phyloP scores from a whole-genome alignment of 495 filamentous ascomycete genomes.

The Neurospora pannonica region DNA sequence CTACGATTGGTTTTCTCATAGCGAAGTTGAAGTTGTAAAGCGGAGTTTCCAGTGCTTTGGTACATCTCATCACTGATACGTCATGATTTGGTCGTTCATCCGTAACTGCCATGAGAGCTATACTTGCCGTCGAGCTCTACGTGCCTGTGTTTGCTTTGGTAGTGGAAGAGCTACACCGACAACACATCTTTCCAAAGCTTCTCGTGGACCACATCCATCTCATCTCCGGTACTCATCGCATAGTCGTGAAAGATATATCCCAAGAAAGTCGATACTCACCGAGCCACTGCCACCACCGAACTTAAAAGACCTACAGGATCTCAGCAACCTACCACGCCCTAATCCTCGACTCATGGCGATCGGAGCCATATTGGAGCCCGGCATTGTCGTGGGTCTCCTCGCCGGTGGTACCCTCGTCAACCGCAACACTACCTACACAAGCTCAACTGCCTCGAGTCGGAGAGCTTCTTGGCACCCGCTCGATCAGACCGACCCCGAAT shows the following conservation, averaged over 20 bases:
- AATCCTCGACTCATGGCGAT: conserved; percentile 15
- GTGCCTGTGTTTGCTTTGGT: neutral
- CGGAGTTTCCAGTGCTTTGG: neutral
- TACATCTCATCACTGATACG: neutral
- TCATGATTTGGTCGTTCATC: neutral
- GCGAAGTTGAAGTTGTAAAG: no score
- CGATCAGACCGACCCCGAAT: conserved; percentile 11
- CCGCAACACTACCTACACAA: conserved; percentile 14
- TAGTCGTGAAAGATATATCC: neutral
- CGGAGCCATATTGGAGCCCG: conserved; percentile 25
- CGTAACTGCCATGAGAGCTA: neutral
- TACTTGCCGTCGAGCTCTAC: neutral
- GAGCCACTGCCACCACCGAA: neutral
- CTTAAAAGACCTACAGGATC: neutral
- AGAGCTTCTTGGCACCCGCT: neutral
- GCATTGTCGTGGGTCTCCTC: conserved; percentile 23
- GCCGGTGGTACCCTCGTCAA: conserved; percentile 25
- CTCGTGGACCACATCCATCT: neutral
- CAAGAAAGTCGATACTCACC: neutral
- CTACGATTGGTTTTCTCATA: no score
- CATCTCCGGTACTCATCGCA: neutral
- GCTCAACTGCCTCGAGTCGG: neutral
- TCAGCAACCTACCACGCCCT: neutral
- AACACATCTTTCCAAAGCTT: neutral
- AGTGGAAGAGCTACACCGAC: neutral